These are phyloP conservation scores for Arthrobotrys sinensis DNA, from an alignment of 2,329 filamentous ascomycete genomes.

Conservation along the genomic window DNA sequence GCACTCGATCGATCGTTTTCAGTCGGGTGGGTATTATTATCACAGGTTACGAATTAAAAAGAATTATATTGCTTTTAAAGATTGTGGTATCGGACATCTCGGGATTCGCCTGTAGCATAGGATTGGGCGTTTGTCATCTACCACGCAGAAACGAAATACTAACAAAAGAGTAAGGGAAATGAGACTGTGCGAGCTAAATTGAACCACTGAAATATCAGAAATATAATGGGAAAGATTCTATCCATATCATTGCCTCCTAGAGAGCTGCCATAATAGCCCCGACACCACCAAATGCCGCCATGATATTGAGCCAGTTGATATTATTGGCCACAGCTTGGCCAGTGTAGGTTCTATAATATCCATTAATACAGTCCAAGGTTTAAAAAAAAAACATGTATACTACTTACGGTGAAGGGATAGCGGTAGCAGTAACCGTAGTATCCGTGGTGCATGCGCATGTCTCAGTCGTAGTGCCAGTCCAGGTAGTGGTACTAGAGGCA, in stretches of 20 bases:
- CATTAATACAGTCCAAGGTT: background rate
- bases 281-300: conserved; percentile 40
- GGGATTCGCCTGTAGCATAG: conserved; percentile 10
- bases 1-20: background rate
- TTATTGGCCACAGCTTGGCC: conserved; percentile 32
- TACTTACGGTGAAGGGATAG: conserved; percentile 46
- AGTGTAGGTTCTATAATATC: conserved; percentile 34
- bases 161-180: background rate
- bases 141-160: background rate
- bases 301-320: conserved; percentile 41
- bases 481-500: conserved; percentile 23
- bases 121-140: background rate
- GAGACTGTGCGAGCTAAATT: conserved; percentile 1
- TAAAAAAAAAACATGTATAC: background rate
- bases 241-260: background rate
- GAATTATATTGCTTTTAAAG: conserved; percentile 15
- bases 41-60: conserved; percentile 20
- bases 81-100: background rate
- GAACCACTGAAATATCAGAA: background rate
- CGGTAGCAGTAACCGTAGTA: conserved; percentile 6
- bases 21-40: background rate
- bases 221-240: background rate
- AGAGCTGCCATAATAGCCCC: conserved; percentile 37
- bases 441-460: conserved; percentile 45
- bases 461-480: conserved; percentile 41